Evolutionary conservation across 768 basidiomycete genomes (phyloP).

Genomic region (Tulasnella sp.): DNA sequence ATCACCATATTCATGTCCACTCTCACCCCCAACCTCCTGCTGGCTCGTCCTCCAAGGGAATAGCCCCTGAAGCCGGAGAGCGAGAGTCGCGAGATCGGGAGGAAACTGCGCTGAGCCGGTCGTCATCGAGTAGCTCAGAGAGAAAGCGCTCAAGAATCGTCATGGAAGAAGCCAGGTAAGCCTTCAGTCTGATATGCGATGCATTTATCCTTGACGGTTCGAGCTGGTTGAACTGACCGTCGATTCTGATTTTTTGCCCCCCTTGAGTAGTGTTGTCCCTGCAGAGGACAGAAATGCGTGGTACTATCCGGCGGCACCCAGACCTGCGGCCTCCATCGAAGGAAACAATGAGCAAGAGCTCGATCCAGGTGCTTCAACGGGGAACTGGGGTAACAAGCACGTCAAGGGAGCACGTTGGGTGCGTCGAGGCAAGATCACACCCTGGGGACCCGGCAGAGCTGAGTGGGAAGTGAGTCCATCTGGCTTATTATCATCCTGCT

Average conservation of each 20-base stretch:
- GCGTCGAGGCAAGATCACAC: conserved; percentile 68
- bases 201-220: background rate
- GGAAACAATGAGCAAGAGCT: conserved; percentile 18
- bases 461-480: conserved; percentile 64
- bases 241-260: background rate
- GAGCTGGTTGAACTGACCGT: background rate
- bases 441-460: conserved; percentile 77
- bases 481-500: background rate
- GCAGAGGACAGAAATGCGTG: conserved; percentile 66
- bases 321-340: background rate
- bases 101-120: background rate
- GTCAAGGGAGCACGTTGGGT: conserved; percentile 72
- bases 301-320: conserved; percentile 59
- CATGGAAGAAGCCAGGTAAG: conserved; percentile 15
- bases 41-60: background rate
- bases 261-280: conserved; percentile 24
- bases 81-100: background rate
- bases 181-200: background rate
- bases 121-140: background rate
- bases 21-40: background rate
- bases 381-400: conserved; percentile 83
- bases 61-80: background rate
- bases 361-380: conserved; percentile 34
- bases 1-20: background rate
- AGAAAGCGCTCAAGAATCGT: conserved; percentile 12